A percentile compares a stretch with the other conserved stretches of the same genome.
Evolutionary conservation across 805 yeast species (phyloP).

Genomic region (Barnettozyma sp.): DNA sequence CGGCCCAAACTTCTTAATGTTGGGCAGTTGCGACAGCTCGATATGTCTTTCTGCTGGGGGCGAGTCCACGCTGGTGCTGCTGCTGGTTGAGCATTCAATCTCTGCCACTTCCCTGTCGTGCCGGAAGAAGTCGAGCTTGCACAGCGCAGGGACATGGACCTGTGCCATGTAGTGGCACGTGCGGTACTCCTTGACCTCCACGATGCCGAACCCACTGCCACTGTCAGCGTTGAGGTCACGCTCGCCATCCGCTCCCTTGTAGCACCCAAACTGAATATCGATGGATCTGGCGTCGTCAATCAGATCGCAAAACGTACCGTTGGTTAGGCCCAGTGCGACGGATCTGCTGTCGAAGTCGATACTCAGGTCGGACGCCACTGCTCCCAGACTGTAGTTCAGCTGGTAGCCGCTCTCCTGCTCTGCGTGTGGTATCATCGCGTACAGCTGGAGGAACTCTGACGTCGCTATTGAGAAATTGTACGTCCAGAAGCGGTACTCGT

Average conservation of each 20-base stretch:
- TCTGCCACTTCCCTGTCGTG: not conserved
- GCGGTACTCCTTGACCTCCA: conserved; percentile 15
- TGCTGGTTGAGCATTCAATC: conserved; percentile 1
- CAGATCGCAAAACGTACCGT: conserved; percentile 24
- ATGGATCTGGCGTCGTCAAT: conserved; percentile 19
- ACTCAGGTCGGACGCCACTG: not conserved
- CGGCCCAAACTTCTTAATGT: not conserved
- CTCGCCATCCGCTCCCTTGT: too few relatives aligned
- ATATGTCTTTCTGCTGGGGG: not conserved
- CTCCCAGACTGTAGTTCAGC: conserved; percentile 8
- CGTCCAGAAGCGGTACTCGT: conserved; percentile 6
- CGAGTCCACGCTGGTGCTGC: not conserved
- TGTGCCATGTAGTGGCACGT: conserved; percentile 21
- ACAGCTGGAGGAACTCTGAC: conserved; percentile 3
- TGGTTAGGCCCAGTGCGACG: conserved; percentile 3
- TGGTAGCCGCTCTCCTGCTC: not conserved
- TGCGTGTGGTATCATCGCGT: not conserved
- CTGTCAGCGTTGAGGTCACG: not conserved
- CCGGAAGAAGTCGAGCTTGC: conserved; percentile 19
- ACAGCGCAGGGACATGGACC: conserved; percentile 18
- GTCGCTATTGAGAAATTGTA: conserved; percentile 1
- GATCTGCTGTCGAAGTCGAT: conserved; percentile 4
- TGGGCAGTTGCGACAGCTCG: not conserved
- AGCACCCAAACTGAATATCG: conserved; percentile 22
- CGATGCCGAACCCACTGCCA: not conserved